Percentiles rank a stretch among this genome's conserved stretches.
Evolutionary conservation across 805 yeast species (phyloP).

Genomic region (Metschnikowia hibisci): DNA sequence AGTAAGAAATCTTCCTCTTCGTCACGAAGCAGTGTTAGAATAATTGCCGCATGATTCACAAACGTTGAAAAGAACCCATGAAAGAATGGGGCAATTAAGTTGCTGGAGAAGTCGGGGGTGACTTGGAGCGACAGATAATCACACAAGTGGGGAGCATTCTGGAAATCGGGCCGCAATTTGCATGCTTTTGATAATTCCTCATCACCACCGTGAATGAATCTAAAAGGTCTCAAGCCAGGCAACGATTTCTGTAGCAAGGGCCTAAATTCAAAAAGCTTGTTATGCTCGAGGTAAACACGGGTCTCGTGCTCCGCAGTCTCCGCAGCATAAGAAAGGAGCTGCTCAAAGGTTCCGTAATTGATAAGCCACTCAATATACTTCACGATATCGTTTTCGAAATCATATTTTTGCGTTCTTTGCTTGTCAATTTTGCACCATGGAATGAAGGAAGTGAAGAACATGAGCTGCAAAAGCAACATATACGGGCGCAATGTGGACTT

Average conservation of each 20-base stretch:
- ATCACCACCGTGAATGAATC: conserved; percentile 48
- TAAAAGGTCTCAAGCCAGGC: conserved; percentile 53
- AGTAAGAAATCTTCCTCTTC: conserved; percentile 69
- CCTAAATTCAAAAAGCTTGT: conserved; percentile 60
- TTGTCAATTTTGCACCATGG: conserved; percentile 61
- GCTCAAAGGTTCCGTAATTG: conserved; percentile 68
- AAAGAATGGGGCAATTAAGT: conserved; percentile 37
- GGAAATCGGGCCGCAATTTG: conserved; percentile 23
- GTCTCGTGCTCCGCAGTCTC: conserved; percentile 45
- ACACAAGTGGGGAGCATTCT: conserved; percentile 32
- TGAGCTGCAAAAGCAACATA: conserved; percentile 43
- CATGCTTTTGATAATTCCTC: conserved; percentile 27
- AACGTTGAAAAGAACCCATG: conserved; percentile 52
- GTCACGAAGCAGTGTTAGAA: conserved; percentile 64
- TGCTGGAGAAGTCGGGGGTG: conserved; percentile 24
- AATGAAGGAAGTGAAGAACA: conserved; percentile 56
- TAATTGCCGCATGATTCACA: conserved; percentile 60
- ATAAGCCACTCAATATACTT: conserved; percentile 57
- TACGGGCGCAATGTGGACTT: conserved; percentile 29
- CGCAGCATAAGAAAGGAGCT: conserved; percentile 56
- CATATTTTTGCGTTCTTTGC: conserved; percentile 40
- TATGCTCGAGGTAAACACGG: conserved; percentile 35
- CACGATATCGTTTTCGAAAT: conserved; percentile 54
- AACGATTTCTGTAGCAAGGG: conserved; percentile 61
- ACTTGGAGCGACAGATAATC: conserved; percentile 19